These are phyloP conservation scores for Globisporangium cystogenes DNA, from an alignment of 352 stramenopile genomes.

Conservation along the genomic window DNA sequence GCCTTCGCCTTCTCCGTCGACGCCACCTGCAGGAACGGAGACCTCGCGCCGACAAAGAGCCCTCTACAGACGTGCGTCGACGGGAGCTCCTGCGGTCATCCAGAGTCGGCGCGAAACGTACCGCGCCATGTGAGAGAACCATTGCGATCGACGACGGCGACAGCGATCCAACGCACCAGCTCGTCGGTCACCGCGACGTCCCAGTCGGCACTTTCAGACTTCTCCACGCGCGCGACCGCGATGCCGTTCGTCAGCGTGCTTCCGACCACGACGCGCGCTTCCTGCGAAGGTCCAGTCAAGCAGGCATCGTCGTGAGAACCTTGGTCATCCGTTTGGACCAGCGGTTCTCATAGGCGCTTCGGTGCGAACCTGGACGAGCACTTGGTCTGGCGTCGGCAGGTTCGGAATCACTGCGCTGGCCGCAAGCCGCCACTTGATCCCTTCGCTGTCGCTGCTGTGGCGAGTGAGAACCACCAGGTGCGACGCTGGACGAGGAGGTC, in stretches of 20 bases:
- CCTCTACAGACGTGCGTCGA: constrained; percentile 39
- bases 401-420: constrained; percentile 19
- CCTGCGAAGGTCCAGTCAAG: constrained; percentile 10
- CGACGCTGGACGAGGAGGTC: constrained; percentile 16
- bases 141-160: neutral
- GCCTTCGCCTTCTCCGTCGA: constrained; percentile 44
- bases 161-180: constrained; percentile 22
- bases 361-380: constrained; percentile 35
- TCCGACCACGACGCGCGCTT: constrained; percentile 30
- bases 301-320: too few relatives aligned
- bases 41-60: constrained; percentile 28
- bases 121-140: neutral
- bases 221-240: constrained; percentile 27
- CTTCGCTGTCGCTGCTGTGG: constrained; percentile 1
- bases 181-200: constrained; percentile 26
- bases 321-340: too few relatives aligned
- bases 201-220: constrained; percentile 18
- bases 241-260: constrained; percentile 36
- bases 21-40: constrained; percentile 47
- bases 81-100: constrained; percentile 33
- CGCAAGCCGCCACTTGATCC: constrained; percentile 15
- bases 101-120: too few relatives aligned
- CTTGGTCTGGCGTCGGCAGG: constrained; percentile 27
- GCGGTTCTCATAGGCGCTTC: too few relatives aligned
- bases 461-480: constrained; percentile 21